Evolutionary conservation across 495 filamentous ascomycete species (phyloP).

Genomic region (Hyaloscypha variabilis): DNA sequence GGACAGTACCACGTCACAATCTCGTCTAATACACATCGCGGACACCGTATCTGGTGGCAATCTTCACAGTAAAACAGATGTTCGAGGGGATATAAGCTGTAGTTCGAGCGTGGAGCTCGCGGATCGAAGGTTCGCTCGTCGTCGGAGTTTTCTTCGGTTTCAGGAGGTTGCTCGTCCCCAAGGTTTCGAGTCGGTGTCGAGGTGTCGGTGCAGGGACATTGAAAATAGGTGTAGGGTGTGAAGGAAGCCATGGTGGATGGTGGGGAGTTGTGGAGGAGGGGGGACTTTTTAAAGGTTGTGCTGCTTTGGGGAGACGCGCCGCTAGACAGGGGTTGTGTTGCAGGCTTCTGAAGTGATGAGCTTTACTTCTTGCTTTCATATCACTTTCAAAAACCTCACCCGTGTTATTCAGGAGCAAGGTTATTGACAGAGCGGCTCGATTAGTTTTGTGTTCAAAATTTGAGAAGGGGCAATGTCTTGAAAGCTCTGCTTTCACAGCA

Average conservation of each 20-base stretch:
- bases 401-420: too few relatives aligned
- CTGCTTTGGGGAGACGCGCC: constrained; percentile 21
- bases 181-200: constrained; percentile 44
- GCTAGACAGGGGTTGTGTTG: constrained; percentile 19
- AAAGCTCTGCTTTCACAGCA: background rate
- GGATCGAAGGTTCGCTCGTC: constrained; percentile 88
- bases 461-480: too few relatives aligned
- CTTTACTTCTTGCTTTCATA: constrained; percentile 3
- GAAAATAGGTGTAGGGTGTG: constrained; percentile 89
- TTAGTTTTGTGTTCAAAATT: too few relatives aligned
- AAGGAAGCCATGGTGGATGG: constrained; percentile 62
- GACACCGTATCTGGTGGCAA: constrained; percentile 93
- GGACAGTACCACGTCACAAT: constrained; percentile 94
- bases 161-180: constrained; percentile 39
- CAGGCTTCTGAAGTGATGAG: background rate
- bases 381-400: background rate
- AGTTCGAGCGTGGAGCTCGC: constrained; percentile 78
- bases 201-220: constrained; percentile 83
- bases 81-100: constrained; percentile 90
- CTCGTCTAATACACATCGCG: constrained; percentile 88
- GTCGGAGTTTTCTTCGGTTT: constrained; percentile 58
- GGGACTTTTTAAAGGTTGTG: background rate
- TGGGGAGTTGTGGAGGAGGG: constrained; percentile 2
- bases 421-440: too few relatives aligned
- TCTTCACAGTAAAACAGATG: constrained; percentile 95